Percentiles rank a stretch among this genome's conserved stretches.
Evolutionary conservation across 768 basidiomycete genomes (phyloP).

Genomic region (Tephrocybe sp.): DNA sequence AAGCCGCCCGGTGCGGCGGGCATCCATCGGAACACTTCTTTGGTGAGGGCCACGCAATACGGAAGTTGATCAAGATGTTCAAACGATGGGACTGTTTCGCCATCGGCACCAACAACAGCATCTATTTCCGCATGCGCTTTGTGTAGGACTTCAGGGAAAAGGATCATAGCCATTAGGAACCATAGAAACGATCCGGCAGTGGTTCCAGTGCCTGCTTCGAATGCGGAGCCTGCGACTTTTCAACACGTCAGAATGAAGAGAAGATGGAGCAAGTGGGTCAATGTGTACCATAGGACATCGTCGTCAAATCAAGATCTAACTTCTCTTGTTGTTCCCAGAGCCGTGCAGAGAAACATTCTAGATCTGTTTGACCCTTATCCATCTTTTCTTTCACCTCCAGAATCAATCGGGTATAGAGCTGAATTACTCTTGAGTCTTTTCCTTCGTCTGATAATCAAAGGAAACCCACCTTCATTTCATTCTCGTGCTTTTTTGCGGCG

Average conservation of each 20-base stretch:
- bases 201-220: constrained; percentile 6
- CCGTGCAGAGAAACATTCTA: constrained; percentile 16
- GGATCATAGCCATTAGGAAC: constrained; percentile 14
- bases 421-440: neutral
- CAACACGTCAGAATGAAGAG: neutral
- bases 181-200: constrained; percentile 2
- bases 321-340: constrained; percentile 13
- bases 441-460: neutral
- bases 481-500: constrained; percentile 9
- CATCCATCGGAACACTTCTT: constrained; percentile 7
- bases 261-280: neutral
- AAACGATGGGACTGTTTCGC: neutral
- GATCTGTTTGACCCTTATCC: constrained; percentile 13
- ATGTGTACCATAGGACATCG: neutral
- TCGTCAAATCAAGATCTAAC: constrained; percentile 4
- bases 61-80: constrained; percentile 1
- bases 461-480: constrained; percentile 10
- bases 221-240: constrained; percentile 9
- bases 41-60: constrained; percentile 3
- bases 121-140: constrained; percentile 9
- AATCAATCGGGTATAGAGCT: constrained; percentile 21
- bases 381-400: constrained; percentile 21
- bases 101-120: neutral
- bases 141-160: constrained; percentile 8
- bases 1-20: constrained; percentile 2